Evolutionary conservation across 2,329 filamentous ascomycete species (phyloP).

Genomic region (Dothiorella sarmentorum): DNA sequence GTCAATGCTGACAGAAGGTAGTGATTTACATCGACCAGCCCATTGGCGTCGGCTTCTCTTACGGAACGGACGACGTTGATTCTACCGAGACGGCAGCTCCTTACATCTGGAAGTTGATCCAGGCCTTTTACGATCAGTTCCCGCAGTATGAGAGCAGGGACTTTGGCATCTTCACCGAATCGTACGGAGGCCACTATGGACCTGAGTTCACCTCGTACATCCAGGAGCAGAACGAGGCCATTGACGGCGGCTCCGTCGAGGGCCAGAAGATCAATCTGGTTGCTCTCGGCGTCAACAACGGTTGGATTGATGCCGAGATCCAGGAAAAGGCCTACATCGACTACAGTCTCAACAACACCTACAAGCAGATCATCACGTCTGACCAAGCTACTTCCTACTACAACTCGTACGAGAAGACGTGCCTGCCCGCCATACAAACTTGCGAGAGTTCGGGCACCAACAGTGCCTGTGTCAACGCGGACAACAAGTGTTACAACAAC

Average conservation of each 20-base stretch:
- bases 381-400: conserved; percentile 7
- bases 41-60: conserved; percentile 43
- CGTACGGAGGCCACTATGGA: conserved; percentile 16
- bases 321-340: conserved; percentile 20
- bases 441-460: conserved; percentile 16
- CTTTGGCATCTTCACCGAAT: conserved; percentile 26
- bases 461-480: conserved; percentile 20
- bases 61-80: conserved; percentile 36
- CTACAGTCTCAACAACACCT: conserved; percentile 16
- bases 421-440: conserved; percentile 12
- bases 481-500: conserved; percentile 41
- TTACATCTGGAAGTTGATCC: conserved; percentile 56
- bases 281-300: conserved; percentile 31
- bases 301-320: conserved; percentile 40
- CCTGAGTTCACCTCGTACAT: conserved; percentile 19
- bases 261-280: conserved; percentile 19
- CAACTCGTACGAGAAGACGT: conserved; percentile 12
- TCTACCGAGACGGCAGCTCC: conserved; percentile 48
- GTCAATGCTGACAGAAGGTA: not conserved
- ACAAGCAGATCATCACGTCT: conserved; percentile 14
- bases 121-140: conserved; percentile 39
- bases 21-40: conserved; percentile 42
- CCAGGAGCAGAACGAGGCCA: conserved; percentile 16
- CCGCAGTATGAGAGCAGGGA: conserved; percentile 25
- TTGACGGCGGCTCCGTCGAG: not conserved